A percentile compares a stretch with the other conserved stretches of the same genome.
Evolutionary conservation across 2,329 filamentous ascomycete species (phyloP).

Genomic region (Calonectria pseudoturangicola): DNA sequence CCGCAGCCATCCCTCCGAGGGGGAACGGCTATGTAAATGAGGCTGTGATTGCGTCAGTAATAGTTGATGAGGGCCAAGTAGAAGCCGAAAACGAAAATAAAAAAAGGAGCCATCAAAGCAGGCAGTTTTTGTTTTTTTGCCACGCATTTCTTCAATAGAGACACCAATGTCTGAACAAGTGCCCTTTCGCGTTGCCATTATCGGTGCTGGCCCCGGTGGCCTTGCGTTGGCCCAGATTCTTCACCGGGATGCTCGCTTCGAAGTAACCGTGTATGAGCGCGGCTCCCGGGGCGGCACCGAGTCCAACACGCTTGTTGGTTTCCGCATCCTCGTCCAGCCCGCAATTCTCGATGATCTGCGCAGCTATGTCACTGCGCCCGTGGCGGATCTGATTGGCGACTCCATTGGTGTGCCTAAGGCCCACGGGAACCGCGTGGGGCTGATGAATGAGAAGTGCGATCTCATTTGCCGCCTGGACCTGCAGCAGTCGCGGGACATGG

Average conservation of each 20-base stretch:
- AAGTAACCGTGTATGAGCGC: not conserved
- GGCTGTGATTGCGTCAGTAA: too few species aligned
- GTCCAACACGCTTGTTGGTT: not conserved
- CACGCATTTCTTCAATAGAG: not conserved
- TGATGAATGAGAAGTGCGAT: constrained; percentile 4
- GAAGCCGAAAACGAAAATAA: too few species aligned
- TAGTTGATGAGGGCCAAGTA: too few species aligned
- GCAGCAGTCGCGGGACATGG: not conserved
- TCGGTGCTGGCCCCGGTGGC: not conserved
- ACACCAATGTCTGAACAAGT: not conserved
- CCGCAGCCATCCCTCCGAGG: not conserved
- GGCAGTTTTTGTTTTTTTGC: not conserved
- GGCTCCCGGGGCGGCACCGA: not conserved
- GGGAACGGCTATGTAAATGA: not conserved
- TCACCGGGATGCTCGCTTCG: not conserved
- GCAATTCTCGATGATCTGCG: not conserved
- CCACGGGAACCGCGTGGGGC: not conserved
- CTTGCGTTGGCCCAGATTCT: not conserved
- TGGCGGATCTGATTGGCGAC: not conserved
- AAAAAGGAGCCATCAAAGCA: not conserved
- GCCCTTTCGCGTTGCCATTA: constrained; percentile 1
- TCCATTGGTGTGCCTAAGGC: not conserved
- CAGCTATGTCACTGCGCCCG: not conserved
- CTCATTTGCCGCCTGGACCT: not conserved
- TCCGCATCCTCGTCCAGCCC: not conserved